Percentiles rank a stretch among this genome's conserved stretches.
Evolutionary conservation across 176 grass and related monocot genomes (phyloP).

Genomic region (Lolium multiflorum): DNA sequence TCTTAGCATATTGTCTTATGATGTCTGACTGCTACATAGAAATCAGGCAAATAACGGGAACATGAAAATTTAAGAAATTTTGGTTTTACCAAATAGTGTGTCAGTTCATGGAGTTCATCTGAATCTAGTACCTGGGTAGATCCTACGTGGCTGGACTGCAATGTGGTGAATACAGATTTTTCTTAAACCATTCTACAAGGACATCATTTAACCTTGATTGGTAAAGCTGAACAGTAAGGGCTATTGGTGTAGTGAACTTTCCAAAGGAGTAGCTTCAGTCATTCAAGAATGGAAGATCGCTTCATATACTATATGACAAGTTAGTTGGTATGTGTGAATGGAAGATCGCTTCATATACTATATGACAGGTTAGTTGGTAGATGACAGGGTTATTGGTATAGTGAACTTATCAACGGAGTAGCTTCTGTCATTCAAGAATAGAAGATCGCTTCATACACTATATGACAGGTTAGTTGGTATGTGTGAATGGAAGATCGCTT

Average conservation of each 20-base stretch:
- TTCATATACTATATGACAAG: neutral
- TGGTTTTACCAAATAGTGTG: neutral
- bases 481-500: neutral
- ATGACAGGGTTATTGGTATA: neutral
- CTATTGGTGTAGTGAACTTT: neutral
- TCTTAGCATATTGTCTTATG: neutral
- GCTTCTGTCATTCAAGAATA: neutral
- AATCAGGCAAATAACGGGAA: conserved; percentile 5
- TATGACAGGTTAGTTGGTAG: too few relatives aligned
- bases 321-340: neutral
- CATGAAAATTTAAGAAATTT: conserved; percentile 7
- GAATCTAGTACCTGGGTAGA: neutral
- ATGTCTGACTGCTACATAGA: conserved; percentile 10
- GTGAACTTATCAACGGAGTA: neutral
- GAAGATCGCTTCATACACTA: neutral
- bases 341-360: too few relatives aligned
- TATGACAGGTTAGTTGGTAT: neutral
- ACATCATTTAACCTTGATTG: neutral
- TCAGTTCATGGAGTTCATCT: conserved; percentile 16
- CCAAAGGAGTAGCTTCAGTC: neutral
- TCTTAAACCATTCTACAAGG: conserved; percentile 13
- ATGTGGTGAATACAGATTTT: neutral
- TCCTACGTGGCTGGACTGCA: neutral
- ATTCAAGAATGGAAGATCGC: neutral
- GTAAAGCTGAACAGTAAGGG: neutral